phyloP scores from a whole-genome alignment of 345 rosid genomes.

The Aurinia saxatilis region DNA sequence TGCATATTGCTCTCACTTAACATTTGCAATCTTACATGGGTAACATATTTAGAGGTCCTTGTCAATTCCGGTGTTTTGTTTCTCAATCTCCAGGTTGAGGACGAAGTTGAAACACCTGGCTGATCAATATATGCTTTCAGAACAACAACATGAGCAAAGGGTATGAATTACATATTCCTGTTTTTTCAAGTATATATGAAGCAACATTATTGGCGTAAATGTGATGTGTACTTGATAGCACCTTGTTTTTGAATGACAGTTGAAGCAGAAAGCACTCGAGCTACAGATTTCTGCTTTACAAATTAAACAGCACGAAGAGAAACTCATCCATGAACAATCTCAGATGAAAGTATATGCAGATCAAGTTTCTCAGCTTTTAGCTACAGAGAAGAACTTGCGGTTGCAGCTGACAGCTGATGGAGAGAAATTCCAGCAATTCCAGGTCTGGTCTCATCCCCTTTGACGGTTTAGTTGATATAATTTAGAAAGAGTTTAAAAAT shows the following conservation, averaged over 20 bases:
- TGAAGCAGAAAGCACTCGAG: conserved; percentile 80
- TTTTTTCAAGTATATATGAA: background rate
- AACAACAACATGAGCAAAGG: conserved; percentile 73
- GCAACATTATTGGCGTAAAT: background rate
- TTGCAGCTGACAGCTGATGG: conserved; percentile 85
- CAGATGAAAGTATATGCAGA: conserved; percentile 91
- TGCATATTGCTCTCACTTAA: background rate
- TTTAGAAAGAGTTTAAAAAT: background rate
- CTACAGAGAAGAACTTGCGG: conserved; percentile 83
- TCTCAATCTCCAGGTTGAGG: conserved; percentile 56
- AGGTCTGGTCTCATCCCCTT: conserved; percentile 39
- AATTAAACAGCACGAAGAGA: conserved; percentile 85
- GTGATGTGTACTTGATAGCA: background rate
- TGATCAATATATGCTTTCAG: conserved; percentile 77
- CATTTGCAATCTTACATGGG: background rate
- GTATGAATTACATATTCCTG: conserved; percentile 27
- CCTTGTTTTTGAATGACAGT: conserved; percentile 39
- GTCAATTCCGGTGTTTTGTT: background rate
- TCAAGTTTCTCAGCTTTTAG: conserved; percentile 74
- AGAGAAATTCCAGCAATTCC: conserved; percentile 90
- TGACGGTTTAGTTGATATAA: background rate
- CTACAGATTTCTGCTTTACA: conserved; percentile 73
- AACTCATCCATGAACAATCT: conserved; percentile 67
- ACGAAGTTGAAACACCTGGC: conserved; percentile 74
- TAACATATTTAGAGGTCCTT: background rate